phyloP scores from a whole-genome alignment of 345 rosid genomes.

The Pugionium dolabratum region DNA sequence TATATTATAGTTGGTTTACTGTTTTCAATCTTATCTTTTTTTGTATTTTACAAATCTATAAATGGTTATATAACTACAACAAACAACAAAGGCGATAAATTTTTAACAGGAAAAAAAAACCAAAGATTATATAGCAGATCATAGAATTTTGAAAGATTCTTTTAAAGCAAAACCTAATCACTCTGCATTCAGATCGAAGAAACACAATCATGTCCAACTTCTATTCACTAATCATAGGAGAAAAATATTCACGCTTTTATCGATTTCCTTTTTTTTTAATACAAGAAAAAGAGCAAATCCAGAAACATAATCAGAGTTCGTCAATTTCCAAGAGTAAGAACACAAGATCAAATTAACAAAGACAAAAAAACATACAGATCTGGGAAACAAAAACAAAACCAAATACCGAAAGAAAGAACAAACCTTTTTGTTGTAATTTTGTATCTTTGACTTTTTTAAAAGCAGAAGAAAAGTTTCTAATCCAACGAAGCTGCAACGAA shows the following conservation, averaged over 20 bases:
- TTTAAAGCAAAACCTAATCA: neutral
- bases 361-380: slow-evolving; percentile 32
- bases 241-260: neutral
- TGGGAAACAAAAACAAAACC: neutral
- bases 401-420: slow-evolving; percentile 11
- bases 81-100: neutral
- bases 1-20: neutral
- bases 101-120: neutral
- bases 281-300: neutral
- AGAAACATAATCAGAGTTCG: neutral
- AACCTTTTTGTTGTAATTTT: slow-evolving; percentile 14
- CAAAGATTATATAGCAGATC: slow-evolving; percentile 2
- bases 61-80: neutral
- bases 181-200: neutral
- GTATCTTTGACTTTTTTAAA: slow-evolving; percentile 34
- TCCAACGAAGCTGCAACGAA: slow-evolving; percentile 36
- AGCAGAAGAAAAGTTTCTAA: slow-evolving; percentile 27
- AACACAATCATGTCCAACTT: neutral
- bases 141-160: slow-evolving; percentile 4
- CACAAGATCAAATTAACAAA: neutral
- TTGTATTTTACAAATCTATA: neutral
- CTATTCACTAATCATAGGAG: neutral
- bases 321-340: slow-evolving; percentile 3
- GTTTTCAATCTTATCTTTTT: neutral
- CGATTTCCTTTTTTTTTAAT: neutral